Percentiles rank a stretch among this genome's conserved stretches.
Evolutionary conservation across 192 early-diverging fungal species (phyloP).

Genomic region (Coemansia sp.): DNA sequence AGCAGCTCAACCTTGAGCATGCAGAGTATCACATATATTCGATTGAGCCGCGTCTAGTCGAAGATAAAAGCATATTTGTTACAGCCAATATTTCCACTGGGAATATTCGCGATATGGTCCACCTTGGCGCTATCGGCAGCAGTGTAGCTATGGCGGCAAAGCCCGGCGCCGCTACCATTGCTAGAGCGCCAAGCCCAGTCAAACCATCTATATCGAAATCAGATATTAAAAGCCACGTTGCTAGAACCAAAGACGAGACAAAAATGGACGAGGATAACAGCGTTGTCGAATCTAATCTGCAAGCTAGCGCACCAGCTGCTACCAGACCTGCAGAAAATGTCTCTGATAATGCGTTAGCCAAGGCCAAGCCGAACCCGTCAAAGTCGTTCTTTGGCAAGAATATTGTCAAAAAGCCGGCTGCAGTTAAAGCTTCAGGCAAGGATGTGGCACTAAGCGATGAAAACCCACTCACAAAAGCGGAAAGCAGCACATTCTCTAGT

Average conservation of each 20-base stretch:
- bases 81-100: conserved; percentile 37
- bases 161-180: not conserved
- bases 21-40: conserved; percentile 36
- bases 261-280: conserved; percentile 1
- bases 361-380: conserved; percentile 4
- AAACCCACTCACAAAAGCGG: no score
- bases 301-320: not conserved
- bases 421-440: not conserved
- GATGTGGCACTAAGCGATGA: not conserved
- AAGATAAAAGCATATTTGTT: conserved; percentile 15
- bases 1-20: conserved; percentile 17
- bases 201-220: not conserved
- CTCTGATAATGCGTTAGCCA: not conserved
- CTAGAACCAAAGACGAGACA: not conserved
- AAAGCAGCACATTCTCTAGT: no score
- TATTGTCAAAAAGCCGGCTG: conserved; percentile 3
- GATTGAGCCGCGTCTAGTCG: conserved; percentile 11
- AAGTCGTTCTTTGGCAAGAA: conserved; percentile 44
- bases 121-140: conserved; percentile 24
- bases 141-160: conserved; percentile 15
- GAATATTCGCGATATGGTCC: conserved; percentile 31
- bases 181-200: conserved; percentile 1
- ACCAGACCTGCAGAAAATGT: not conserved
- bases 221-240: not conserved
- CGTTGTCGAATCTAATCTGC: not conserved